Conservation (phyloP, 208 protist genomes). For the Strigomonas culicis region DNA sequence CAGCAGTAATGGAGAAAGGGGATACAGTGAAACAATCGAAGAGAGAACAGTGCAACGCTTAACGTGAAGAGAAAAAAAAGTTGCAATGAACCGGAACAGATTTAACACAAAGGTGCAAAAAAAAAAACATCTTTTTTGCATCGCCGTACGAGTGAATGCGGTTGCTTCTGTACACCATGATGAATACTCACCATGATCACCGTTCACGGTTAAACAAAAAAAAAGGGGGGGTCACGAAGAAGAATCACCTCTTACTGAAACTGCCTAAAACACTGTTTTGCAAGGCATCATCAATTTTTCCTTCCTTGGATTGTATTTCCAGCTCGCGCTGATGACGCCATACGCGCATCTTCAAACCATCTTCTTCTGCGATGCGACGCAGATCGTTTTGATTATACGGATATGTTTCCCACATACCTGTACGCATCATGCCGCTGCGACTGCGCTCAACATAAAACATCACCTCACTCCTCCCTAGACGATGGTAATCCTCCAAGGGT, state of each 20-base stretch:
- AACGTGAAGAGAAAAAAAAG: not conserved
- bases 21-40: not conserved
- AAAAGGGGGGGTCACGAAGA: not conserved
- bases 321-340: constrained; percentile 77
- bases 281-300: constrained; percentile 72
- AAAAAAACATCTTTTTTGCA: too few relatives aligned
- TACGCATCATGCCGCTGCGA: constrained; percentile 74
- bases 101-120: not conserved
- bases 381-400: constrained; percentile 79
- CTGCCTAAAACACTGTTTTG: constrained; percentile 45
- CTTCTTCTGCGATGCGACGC: constrained; percentile 55
- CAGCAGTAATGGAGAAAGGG: not conserved
- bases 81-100: too few relatives aligned
- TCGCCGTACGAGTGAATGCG: too few relatives aligned
- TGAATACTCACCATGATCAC: too few relatives aligned
- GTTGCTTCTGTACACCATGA: too few relatives aligned
- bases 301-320: constrained; percentile 63
- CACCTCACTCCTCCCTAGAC: constrained; percentile 51
- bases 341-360: constrained; percentile 82
- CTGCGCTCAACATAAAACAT: constrained; percentile 83
- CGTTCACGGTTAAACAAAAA: too few relatives aligned
- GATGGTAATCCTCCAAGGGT: constrained; percentile 60
- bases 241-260: constrained; percentile 1
- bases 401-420: constrained; percentile 58
- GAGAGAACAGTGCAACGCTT: not conserved